Base-by-base conservation (phyloP, 768 basidiomycete genomes). In the Crucibulum laeve region DNA sequence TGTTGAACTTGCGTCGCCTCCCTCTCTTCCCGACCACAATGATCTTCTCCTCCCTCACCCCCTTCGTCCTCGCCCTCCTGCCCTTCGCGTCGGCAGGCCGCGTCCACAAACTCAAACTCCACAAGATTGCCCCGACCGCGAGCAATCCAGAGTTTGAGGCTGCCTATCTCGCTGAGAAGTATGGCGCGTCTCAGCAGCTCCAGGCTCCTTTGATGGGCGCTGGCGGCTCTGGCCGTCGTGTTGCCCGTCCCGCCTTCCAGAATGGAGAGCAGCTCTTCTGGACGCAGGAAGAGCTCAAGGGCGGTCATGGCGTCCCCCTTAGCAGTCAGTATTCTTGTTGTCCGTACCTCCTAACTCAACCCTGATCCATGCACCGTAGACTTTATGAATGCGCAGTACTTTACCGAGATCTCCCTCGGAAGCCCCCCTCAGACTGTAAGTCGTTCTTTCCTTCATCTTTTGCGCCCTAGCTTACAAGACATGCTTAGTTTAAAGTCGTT, bases 381-480 rank as follows among this genome's bases (percentile, higher is more conserved):
- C 73, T 98, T 91, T 69, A 82, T 94, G 83, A 98, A 98, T 61
- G 94, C 96, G 25, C 94, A 99, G 63, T 98, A 99, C 68, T 99
- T 78, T 60, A 77, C 92, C 15, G 87, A 92, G 49, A 95, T 98
- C 47, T 59, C 71, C 1, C 61, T 97, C 43, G 95, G 95, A 13
- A 76, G 71, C 1, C 95, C 95, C 17, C 77, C 91, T 25, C 95
- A 98, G 64, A 68, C 57, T 3, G 86, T 87, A 61, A 60, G 82
- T 67, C 15, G n/a, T 33, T 19, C 25, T 22, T 4, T 46, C 5
- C 38, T 40, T 3, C 33, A 22, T 44, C 38, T 10, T 2, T 42
- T 25, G 13, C 26, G n/a, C 13, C 47, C 42, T 26, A 44, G 25
- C 40, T 44, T 15, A 24, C 44, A 42, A 5, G 15, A 35, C 40